Base-by-base conservation (phyloP, 805 yeast species). In the Komagataella populi region DNA sequence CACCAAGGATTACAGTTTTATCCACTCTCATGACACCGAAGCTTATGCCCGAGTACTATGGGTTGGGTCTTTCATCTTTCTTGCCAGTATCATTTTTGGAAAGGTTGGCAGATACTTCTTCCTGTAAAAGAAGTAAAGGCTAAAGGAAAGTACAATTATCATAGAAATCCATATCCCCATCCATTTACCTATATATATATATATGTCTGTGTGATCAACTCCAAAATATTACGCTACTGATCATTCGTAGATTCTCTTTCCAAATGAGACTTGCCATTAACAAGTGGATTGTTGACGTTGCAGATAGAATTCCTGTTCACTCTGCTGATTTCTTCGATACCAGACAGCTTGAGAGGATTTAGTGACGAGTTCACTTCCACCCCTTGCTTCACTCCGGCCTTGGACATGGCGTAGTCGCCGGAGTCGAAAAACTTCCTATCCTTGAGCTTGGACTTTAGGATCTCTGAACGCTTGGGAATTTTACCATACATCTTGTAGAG, bases 351-450 rank as follows among this genome's bases (percentile, higher is more conserved):
- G 61, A 76, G 59, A 1, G 68, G 59, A 59, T 68, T 52, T 57
- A 63, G 55, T 1, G 63, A 57, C 2, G 67, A 67, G 23, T 30
- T 30, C n/a, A 30, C 39, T 30, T 30, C 39, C 39, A 30, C 39
- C 61, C 63, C 23, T 16, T 20, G 45, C 45, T 58, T 66, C 10
- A 71, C 70, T 6, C 87, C 87, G 2, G 81, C 86, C 63, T 73
- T 82, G 58, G 81, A 85, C 76, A 89, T 77, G 8, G 96, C 96
- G 65, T 89, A 89, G 67, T 89, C 97, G 7, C 96, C 96, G 55
- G 95, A 84, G 62, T 89, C 97, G 61, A 89, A 90, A 66, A 85
- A 89, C 70, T 88, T 90, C 59, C 96, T 79, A 56, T 89, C 96
- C 66, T 85, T 86, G 59, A 87, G 70, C 63, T 84, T 87, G 55